Base-by-base conservation (phyloP, 106 monocot species). In the Gastrodia elata region DNA sequence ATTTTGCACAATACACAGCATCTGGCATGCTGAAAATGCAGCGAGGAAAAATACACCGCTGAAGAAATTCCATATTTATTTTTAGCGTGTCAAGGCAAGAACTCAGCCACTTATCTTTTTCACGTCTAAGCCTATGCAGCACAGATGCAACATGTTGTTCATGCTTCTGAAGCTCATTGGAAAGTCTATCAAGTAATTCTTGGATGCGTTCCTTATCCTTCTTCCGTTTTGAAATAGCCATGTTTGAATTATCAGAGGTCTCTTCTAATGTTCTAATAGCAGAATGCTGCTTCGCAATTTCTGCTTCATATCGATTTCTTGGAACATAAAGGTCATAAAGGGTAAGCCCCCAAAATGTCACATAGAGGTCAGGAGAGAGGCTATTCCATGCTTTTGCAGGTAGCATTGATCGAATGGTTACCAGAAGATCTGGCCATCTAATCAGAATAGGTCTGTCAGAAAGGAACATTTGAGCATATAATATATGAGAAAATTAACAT, bases 181-280 rank as follows among this genome's bases (percentile, higher is more conserved):
- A 81, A 74, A 93, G 80, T 81, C 75, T 88, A 74, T 98, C 98
- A 40, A 98, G 74, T 56, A 98, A 52, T 33, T 98, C 98, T 73
- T 98, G 98, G 36, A 93, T 93, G 24, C 82, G 83, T 77, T 93
- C 98, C 80, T 98, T 98, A 41, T 98, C 98, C 77, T 98, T 98
- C 70, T 98, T 98, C 36, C 98, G 98, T 71, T 93, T 88, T 74
- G 86, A 83, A 14, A 93, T 98, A 43, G 98, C 98, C 5, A 83
- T 80, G 75, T 76, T 98, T 70, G 98, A 98, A 56, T 88, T 98
- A 74, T 98, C 98, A 33, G 98, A 85, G 42, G 87, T 73, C 75
- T 98, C 98, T 78, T 98, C 98, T 41, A 98, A 77, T 25, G 88
- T 80, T 87, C 93, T 98, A 35, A 98, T 81, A 57, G 88, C 88